Conservation (phyloP, 2,329 filamentous ascomycete genomes). For the Fonsecaea erecta region DNA sequence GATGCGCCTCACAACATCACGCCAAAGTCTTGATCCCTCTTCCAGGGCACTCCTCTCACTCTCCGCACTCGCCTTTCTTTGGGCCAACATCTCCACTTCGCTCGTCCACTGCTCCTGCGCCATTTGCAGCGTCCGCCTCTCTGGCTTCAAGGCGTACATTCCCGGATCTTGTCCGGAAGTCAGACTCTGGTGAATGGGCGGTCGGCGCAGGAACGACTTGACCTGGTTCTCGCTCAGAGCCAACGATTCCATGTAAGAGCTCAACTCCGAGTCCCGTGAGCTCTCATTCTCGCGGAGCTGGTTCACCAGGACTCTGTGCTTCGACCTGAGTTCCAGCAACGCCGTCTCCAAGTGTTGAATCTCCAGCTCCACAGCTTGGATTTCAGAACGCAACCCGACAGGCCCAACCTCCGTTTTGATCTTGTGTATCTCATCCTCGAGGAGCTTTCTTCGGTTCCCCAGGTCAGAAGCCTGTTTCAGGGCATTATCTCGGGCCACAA, state of each 20-base stretch:
- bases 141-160: slow-evolving; percentile 59
- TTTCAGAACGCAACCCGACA: slow-evolving; percentile 56
- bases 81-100: slow-evolving; percentile 53
- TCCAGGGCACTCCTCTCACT: slow-evolving; percentile 62
- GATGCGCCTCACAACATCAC: slow-evolving; percentile 58
- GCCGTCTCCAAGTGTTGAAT: slow-evolving; percentile 63
- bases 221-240: slow-evolving; percentile 61
- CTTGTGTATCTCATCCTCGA: slow-evolving; percentile 55
- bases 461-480: slow-evolving; percentile 58
- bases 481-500: slow-evolving; percentile 52
- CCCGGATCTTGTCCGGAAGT: slow-evolving; percentile 34
- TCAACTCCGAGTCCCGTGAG: slow-evolving; percentile 61
- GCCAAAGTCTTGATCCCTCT: slow-evolving; percentile 64
- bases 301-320: slow-evolving; percentile 57
- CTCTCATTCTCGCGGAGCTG: slow-evolving; percentile 62
- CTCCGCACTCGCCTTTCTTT: slow-evolving; percentile 54
- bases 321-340: slow-evolving; percentile 60
- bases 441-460: slow-evolving; percentile 53
- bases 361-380: slow-evolving; percentile 57
- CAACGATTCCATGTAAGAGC: slow-evolving; percentile 62
- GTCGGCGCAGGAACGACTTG: slow-evolving; percentile 56
- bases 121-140: slow-evolving; percentile 64
- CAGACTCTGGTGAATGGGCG: slow-evolving; percentile 49
- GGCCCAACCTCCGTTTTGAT: slow-evolving; percentile 55
- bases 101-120: slow-evolving; percentile 61